Evolutionary conservation across 1,139 yeast species (phyloP).

Genomic region (Diutina pseudorugosa): DNA sequence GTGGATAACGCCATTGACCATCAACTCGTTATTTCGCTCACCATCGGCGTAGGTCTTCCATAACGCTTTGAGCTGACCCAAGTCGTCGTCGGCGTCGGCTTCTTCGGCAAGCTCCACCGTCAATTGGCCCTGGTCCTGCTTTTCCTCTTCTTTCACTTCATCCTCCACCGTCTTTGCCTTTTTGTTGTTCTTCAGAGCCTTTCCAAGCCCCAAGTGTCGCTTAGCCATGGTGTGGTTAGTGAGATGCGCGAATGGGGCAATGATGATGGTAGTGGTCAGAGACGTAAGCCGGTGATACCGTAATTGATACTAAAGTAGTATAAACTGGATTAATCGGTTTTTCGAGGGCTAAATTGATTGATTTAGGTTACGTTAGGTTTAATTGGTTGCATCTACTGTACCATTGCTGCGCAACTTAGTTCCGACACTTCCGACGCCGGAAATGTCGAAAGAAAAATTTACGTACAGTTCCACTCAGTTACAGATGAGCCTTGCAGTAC

Average conservation of each 20-base stretch:
- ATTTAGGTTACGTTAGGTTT: too few species aligned
- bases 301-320: too few species aligned
- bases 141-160: conserved; percentile 11
- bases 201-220: conserved; percentile 6
- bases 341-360: too few species aligned
- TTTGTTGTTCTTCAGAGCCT: conserved; percentile 7
- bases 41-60: conserved; percentile 49
- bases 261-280: too few species aligned
- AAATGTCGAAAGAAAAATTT: too few species aligned
- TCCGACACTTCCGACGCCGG: too few species aligned
- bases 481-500: too few species aligned
- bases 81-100: conserved; percentile 65
- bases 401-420: too few species aligned
- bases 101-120: conserved; percentile 63
- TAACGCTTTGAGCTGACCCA: conserved; percentile 60
- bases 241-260: not conserved
- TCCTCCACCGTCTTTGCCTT: conserved; percentile 10
- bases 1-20: conserved; percentile 77
- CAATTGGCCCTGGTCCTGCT: conserved; percentile 33
- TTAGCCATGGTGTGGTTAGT: not conserved
- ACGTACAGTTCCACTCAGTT: too few species aligned
- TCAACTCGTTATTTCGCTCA: conserved; percentile 46
- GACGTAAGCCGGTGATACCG: too few species aligned
- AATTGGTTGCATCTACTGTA: too few species aligned
- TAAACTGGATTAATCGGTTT: too few species aligned